These are phyloP conservation scores for Thecaphora thlaspeos DNA, from an alignment of 1,284 basidiomycete genomes.

Conservation along the genomic window DNA sequence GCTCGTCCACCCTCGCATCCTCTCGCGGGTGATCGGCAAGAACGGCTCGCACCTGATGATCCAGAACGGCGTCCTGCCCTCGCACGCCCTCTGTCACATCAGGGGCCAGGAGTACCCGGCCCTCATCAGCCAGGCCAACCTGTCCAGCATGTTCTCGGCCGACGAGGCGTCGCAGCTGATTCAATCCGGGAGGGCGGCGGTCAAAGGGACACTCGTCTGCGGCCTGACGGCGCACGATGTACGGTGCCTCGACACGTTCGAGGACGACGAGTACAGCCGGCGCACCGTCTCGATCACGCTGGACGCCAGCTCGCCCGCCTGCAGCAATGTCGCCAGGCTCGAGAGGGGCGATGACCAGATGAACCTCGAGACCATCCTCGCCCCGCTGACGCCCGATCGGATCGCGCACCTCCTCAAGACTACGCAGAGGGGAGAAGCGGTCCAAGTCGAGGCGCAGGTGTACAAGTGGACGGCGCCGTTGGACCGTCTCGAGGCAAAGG, in stretches of 20 bases:
- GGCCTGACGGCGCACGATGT: slow-evolving; percentile 28
- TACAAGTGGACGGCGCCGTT: slow-evolving; percentile 29
- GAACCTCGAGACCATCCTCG: slow-evolving; percentile 22
- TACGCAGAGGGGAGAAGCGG: too few relatives aligned
- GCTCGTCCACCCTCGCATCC: slow-evolving; percentile 38
- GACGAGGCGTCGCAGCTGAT: neutral
- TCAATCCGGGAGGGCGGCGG: slow-evolving; percentile 1
- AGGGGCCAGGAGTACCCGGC: slow-evolving; percentile 36
- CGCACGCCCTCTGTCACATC: slow-evolving; percentile 27
- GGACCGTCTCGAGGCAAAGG: slow-evolving; percentile 9
- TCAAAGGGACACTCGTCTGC: slow-evolving; percentile 32
- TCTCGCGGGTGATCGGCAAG: slow-evolving; percentile 30
- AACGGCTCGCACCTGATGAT: slow-evolving; percentile 17
- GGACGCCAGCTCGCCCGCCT: slow-evolving; percentile 5
- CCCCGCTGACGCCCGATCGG: slow-evolving; percentile 8
- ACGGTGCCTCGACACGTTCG: slow-evolving; percentile 33
- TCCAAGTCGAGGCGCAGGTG: slow-evolving; percentile 12
- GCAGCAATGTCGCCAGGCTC: slow-evolving; percentile 19
- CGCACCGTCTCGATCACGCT: slow-evolving; percentile 8
- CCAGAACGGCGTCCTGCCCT: slow-evolving; percentile 24
- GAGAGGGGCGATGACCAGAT: slow-evolving; percentile 11
- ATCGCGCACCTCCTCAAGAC: slow-evolving; percentile 4
- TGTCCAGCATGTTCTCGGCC: neutral
- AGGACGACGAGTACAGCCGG: slow-evolving; percentile 40
- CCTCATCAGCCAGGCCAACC: slow-evolving; percentile 3